Percentiles rank a stretch among this genome's conserved stretches.
These are phyloP conservation scores for Diplodia intermedia DNA, from an alignment of 2,329 filamentous ascomycete genomes.

Conservation along the genomic window DNA sequence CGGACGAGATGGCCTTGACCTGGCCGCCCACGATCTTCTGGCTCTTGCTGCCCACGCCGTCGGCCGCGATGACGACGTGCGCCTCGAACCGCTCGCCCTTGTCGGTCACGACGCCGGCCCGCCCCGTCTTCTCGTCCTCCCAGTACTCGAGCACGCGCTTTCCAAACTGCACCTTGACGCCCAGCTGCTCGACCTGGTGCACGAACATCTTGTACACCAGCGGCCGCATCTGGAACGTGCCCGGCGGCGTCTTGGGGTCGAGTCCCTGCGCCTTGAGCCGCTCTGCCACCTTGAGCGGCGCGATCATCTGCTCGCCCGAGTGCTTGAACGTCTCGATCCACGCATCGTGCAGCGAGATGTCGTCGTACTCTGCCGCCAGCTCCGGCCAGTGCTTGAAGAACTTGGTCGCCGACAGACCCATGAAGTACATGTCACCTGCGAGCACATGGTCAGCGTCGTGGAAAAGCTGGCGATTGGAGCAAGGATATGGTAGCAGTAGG, in stretches of 20 bases:
- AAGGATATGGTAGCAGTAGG: not conserved
- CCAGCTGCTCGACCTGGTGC: conserved; percentile 55
- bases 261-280: conserved; percentile 55
- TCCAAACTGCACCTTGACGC: conserved; percentile 53
- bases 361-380: conserved; percentile 58
- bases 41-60: conserved; percentile 55
- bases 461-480: not conserved
- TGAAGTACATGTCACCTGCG: conserved; percentile 66
- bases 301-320: conserved; percentile 57
- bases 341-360: conserved; percentile 61
- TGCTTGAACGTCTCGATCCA: conserved; percentile 65
- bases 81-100: conserved; percentile 53
- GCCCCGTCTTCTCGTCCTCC: conserved; percentile 50
- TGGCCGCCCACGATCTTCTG: conserved; percentile 55
- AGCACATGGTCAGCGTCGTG: not conserved
- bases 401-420: conserved; percentile 62
- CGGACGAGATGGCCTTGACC: conserved; percentile 50
- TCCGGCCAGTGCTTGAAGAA: conserved; percentile 65
- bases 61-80: conserved; percentile 50
- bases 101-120: conserved; percentile 46
- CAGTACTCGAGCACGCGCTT: conserved; percentile 53
- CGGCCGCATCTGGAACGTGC: conserved; percentile 63
- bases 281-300: conserved; percentile 58
- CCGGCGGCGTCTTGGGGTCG: conserved; percentile 58
- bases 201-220: conserved; percentile 64